Base-by-base conservation (phyloP, 495 filamentous ascomycete genomes). In the Rhizodiscina lignyota region DNA sequence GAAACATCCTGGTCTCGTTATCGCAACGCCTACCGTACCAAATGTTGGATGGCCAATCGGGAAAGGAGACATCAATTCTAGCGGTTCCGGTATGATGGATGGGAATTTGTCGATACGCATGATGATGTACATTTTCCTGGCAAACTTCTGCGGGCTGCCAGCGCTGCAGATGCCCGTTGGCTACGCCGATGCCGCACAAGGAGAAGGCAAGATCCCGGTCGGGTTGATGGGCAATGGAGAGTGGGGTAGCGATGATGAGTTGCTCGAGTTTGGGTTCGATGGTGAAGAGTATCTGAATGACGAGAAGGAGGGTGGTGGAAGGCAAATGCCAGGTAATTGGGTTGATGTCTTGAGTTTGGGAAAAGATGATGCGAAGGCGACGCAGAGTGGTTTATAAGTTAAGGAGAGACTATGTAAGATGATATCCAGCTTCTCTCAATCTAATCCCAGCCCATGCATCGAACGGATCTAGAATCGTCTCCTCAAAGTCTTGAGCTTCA, bases 191-290 rank as follows among this genome's bases (percentile, higher is more conserved):
- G 53, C 49, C 16, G 50, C 42, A 29, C 56, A 65, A 13, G 63
- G 70, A 32, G 42, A 62, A 35, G 57, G 67, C 36, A 61, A 59
- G 22, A 58, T 84, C 10, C 85, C 87, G 0, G 63, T 94, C 18
- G 83, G 83, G n/a, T 38, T 94, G 37, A 87, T 86, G 80, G 87
- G 74, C 2, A 81, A 87, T 72, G 74, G 67, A 0, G 80, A 92
- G 55, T 94, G 87, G 87, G 84, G 84, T 0, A 60, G 53, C 10
- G 87, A 94, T 53, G 84, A 91, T 45, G 68, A 66, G 26, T 53
- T 94, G 51, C 56, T 94, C 32, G 69, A 59, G 34, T 85, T 77
- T 60, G 84, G 81, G 33, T 67, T 66, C 37, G 74, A 80, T 47
- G 66, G 62, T 0, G 83, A 92, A 60, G 47, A 44, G 36, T 69